phyloP scores from a whole-genome alignment of 192 early-diverging fungal genomes.

The Mortierella alpina region DNA sequence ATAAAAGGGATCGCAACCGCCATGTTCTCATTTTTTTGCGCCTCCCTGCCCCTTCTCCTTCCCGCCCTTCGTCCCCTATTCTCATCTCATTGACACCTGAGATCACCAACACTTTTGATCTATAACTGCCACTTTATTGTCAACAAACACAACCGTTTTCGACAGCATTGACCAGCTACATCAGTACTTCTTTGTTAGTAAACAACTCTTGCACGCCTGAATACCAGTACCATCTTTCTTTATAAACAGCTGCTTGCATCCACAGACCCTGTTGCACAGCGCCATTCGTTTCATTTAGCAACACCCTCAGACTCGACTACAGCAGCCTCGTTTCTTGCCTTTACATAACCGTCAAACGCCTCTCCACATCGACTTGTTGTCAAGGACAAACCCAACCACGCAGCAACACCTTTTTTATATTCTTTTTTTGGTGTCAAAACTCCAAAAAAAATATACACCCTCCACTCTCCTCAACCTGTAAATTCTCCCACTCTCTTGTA shows the following conservation, averaged over 20 bases:
- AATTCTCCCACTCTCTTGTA: not conserved
- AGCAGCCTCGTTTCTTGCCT: not conserved
- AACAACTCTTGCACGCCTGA: not conserved
- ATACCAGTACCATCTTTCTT: not conserved
- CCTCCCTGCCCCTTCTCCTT: not conserved
- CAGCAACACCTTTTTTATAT: conserved; percentile 28
- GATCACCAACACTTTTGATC: not conserved
- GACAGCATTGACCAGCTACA: not conserved
- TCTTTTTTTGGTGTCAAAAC: conserved; percentile 35
- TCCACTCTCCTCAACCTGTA: not conserved
- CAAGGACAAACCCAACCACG: conserved; percentile 21
- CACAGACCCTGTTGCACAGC: conserved; percentile 9
- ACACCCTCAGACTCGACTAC: no score
- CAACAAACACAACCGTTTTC: not conserved
- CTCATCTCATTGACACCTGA: not conserved
- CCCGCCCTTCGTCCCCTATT: not conserved
- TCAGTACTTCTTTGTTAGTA: not conserved
- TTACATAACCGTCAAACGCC: not conserved
- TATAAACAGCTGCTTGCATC: conserved; percentile 13
- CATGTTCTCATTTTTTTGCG: not conserved
- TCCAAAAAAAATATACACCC: conserved; percentile 37
- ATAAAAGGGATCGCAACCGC: conserved; percentile 7
- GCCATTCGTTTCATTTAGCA: not conserved
- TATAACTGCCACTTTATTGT: not conserved
- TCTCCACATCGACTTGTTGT: conserved; percentile 41